A percentile compares a stretch with the other conserved stretches of the same genome.
Evolutionary conservation across 177 flowering plant genomes (phyloP).

Genomic region (Telopea speciosissima): DNA sequence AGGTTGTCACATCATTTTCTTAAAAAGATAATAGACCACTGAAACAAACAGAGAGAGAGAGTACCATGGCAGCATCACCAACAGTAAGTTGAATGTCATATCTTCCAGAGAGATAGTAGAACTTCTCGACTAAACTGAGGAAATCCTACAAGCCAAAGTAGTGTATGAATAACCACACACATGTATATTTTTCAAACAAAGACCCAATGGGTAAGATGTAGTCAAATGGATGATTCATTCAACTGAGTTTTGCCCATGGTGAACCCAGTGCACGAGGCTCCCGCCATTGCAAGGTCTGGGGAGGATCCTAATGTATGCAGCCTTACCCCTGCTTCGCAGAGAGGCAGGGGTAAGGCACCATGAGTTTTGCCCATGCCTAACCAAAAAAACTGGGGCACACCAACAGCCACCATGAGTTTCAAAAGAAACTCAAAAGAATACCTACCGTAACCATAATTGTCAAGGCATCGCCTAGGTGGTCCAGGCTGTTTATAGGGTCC

Average conservation of each 20-base stretch:
- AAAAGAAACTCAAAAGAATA: neutral
- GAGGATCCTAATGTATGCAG: no score
- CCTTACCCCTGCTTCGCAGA: no score
- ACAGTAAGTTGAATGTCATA: slow-evolving; percentile 81
- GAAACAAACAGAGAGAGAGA: slow-evolving; percentile 5
- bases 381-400: neutral
- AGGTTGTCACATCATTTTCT: no score
- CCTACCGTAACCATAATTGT: no score
- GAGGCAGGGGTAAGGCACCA: no score
- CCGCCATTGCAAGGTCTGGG: no score
- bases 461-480: no score
- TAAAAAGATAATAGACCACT: no score
- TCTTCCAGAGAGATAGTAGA: slow-evolving; percentile 88
- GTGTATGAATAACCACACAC: neutral
- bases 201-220: neutral
- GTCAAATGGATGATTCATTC: neutral
- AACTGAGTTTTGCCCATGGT: neutral
- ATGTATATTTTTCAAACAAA: neutral
- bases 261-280: no score
- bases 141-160: slow-evolving; percentile 54
- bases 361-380: neutral
- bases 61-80: slow-evolving; percentile 92
- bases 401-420: neutral
- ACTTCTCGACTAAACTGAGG: slow-evolving; percentile 87
- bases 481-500: no score